A percentile compares a stretch with the other conserved stretches of the same genome.
Conservation (phyloP, 441 rosid species). For the Geranium incanum region DNA sequence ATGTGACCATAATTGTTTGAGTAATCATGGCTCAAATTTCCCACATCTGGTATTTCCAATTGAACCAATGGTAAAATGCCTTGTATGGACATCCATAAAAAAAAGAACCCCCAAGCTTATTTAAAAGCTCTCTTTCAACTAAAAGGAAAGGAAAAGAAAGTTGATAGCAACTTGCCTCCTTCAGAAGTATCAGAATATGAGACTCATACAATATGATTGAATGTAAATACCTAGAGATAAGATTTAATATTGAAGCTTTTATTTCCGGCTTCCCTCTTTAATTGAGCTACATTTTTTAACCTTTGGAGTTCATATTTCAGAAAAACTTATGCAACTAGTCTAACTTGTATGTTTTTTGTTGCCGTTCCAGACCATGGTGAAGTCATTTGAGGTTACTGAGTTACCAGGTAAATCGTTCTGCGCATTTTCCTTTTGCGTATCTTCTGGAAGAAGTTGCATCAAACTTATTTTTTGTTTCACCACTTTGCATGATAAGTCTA, state of each 20-base stretch:
- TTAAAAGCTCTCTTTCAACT: neutral
- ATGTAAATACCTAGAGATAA: neutral
- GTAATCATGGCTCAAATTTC: neutral
- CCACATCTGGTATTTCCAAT: neutral
- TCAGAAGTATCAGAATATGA: neutral
- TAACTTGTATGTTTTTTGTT: conserved; percentile 24
- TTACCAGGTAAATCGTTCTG: conserved; percentile 41
- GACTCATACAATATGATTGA: neutral
- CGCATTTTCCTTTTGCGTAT: neutral
- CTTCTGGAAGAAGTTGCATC: neutral
- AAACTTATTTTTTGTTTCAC: neutral
- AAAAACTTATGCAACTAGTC: conserved; percentile 16
- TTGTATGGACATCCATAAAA: neutral
- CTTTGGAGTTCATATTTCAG: neutral
- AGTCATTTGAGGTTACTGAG: conserved; percentile 58
- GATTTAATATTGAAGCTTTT: neutral
- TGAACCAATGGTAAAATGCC: neutral
- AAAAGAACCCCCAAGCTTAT: neutral
- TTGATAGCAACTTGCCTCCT: neutral
- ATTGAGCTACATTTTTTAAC: neutral
- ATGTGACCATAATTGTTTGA: neutral
- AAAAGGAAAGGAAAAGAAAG: neutral
- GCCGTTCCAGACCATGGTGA: conserved; percentile 41
- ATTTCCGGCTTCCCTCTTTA: neutral
- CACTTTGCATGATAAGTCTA: conserved; percentile 11